Percentiles rank a stretch among this genome's conserved stretches.
Evolutionary conservation across 2,329 filamentous ascomycete species (phyloP).

Genomic region (Colletotrichum coccodes): DNA sequence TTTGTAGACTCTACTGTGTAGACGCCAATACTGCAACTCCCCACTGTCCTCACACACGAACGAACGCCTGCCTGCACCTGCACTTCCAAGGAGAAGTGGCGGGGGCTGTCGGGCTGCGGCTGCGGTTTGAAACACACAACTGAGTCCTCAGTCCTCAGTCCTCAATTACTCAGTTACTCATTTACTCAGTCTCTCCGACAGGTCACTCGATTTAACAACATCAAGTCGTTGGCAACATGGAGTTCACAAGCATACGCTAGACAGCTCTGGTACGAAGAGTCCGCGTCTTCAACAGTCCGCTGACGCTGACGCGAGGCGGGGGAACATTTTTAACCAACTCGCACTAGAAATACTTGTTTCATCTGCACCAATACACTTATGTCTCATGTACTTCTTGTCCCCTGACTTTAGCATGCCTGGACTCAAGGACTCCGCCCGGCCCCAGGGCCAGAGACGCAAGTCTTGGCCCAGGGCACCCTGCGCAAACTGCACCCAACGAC

Average conservation of each 20-base stretch:
- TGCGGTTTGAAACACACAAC: neutral
- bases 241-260: neutral
- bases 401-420: neutral
- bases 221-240: neutral
- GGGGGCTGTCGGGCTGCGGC: neutral
- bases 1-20: constrained; percentile 8
- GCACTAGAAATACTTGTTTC: constrained; percentile 4
- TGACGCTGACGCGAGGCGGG: neutral
- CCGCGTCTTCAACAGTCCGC: neutral
- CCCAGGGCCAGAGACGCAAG: neutral
- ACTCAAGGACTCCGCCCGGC: neutral
- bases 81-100: neutral
- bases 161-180: neutral
- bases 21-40: constrained; percentile 18
- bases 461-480: neutral
- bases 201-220: too few species aligned
- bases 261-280: too few species aligned
- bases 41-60: constrained; percentile 22
- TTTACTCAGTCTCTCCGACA: neutral
- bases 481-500: constrained; percentile 12
- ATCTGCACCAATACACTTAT: neutral
- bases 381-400: neutral
- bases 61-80: constrained; percentile 18
- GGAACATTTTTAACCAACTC: neutral
- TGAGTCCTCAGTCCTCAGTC: too few species aligned